Base-by-base conservation (phyloP, 768 basidiomycete genomes). In the Boletus subcaerulescens region DNA sequence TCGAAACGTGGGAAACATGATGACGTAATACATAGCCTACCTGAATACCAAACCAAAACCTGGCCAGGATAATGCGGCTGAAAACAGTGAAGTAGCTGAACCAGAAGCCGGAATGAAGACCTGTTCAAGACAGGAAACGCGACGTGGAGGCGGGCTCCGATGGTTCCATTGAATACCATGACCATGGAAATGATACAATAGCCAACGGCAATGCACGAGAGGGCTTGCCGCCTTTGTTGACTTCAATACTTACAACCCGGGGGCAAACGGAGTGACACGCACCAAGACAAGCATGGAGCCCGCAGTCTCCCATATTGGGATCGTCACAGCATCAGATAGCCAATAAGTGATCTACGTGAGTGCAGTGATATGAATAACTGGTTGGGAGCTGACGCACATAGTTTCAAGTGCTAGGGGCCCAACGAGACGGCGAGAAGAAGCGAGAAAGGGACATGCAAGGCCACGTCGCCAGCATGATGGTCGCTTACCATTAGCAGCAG, bases 31-130 rank as follows among this genome's bases (percentile, higher is more conserved):
- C 22, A 44, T 42, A 8, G 4, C 52, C 52, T 45, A 83, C 85
- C 76, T 87, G 87, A 22, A 90, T 81, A 4, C 82, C 84, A 53
- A 89, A 89, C 89, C 91, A 94, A 71, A 94, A 89, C 79, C 91
- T 82, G 41, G 88, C 77, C 17, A 93, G 77, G 32, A 91, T 73
- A 32, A 86, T 79, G 26, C 91, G 83, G 59, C 88, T 91, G 53
- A 93, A 70, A 31, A 94, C 86, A 50, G 83, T 85, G 70, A 93
- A 93, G 70, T 91, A 93, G 65, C 89, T 89, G 62, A 93, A 81
- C 84, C 88, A 93, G 73, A 92, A 93, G 2, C 93, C 92, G 61
- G 61, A 93, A 90, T 0, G 88, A 91, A 2, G 91, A 91, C 24
- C 92, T 79, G 59, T 86, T 89, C 17, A 93, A 74, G 49, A 95